Evolutionary conservation across 2,329 filamentous ascomycete species (phyloP).

Genomic region (Fusarium humuli): DNA sequence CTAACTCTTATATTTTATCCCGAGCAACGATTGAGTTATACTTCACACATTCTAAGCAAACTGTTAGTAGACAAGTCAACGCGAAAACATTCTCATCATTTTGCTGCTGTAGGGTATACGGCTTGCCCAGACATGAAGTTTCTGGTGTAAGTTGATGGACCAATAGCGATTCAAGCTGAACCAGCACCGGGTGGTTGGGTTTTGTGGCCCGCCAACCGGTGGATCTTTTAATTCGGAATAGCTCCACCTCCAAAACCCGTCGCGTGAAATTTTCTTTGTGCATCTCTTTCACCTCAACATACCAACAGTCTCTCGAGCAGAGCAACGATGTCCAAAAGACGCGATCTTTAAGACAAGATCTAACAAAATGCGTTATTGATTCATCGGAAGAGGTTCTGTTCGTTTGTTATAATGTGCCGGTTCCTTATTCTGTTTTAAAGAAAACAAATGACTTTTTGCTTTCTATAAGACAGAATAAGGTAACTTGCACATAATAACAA

Average conservation of each 20-base stretch:
- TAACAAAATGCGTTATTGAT: background rate
- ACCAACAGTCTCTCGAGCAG: background rate
- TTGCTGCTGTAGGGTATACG: background rate
- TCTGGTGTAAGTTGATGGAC: conserved; percentile 12
- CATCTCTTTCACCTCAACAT: background rate
- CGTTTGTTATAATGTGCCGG: fast-evolving
- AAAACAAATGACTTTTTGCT: background rate
- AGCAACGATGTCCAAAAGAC: background rate
- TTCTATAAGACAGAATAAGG: background rate
- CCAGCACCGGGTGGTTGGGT: conserved; percentile 1
- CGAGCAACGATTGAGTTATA: too few relatives aligned
- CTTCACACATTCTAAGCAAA: fast-evolving
- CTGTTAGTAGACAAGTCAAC: background rate
- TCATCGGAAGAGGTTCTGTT: background rate
- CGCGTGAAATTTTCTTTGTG: conserved; percentile 25
- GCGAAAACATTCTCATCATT: background rate
- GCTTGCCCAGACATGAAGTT: background rate
- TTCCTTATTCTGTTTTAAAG: background rate
- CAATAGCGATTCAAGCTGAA: conserved; percentile 12
- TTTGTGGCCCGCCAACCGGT: conserved; percentile 32
- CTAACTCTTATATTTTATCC: too few relatives aligned
- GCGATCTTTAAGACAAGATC: background rate
- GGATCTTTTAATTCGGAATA: background rate
- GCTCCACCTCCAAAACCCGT: conserved; percentile 24
- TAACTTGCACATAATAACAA: too few relatives aligned